phyloP scores from a whole-genome alignment of 257 asterid species.

The Echium plantagineum region DNA sequence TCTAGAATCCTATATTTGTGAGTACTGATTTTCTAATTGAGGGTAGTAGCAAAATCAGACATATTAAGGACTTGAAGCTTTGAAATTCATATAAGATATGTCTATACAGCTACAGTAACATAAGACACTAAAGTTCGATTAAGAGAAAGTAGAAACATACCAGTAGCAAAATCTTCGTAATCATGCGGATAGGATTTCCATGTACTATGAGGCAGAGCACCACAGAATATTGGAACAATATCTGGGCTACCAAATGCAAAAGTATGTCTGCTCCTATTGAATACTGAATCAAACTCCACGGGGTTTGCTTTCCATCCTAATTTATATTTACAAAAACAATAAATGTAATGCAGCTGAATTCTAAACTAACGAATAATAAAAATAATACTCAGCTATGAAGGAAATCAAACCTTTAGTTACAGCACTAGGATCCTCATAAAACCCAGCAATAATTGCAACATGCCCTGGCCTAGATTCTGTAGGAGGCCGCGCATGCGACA shows the following conservation, averaged over 20 bases:
- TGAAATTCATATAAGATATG: background rate
- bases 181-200: constrained; percentile 82
- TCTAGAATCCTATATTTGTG: background rate
- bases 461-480: constrained; percentile 98
- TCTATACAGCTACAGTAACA: background rate
- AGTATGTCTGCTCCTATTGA: constrained; percentile 83
- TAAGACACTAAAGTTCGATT: background rate
- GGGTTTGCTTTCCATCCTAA: constrained; percentile 98
- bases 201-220: constrained; percentile 79
- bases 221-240: constrained; percentile 83
- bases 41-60: background rate
- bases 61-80: background rate
- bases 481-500: constrained; percentile 97
- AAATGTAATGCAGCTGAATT: no score
- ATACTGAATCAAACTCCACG: constrained; percentile 94
- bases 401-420: constrained; percentile 67
- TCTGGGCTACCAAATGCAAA: constrained; percentile 95
- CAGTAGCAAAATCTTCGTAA: constrained; percentile 95
- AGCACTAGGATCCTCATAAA: constrained; percentile 98
- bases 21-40: background rate
- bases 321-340: background rate
- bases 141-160: constrained; percentile 31
- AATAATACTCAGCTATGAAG: no score
- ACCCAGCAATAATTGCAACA: constrained; percentile 96
- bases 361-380: no score